Percentiles rank a stretch among this genome's conserved stretches.
Evolutionary conservation across 306 rosid genomes (phyloP).

Genomic region (Lathyrus aphaca): DNA sequence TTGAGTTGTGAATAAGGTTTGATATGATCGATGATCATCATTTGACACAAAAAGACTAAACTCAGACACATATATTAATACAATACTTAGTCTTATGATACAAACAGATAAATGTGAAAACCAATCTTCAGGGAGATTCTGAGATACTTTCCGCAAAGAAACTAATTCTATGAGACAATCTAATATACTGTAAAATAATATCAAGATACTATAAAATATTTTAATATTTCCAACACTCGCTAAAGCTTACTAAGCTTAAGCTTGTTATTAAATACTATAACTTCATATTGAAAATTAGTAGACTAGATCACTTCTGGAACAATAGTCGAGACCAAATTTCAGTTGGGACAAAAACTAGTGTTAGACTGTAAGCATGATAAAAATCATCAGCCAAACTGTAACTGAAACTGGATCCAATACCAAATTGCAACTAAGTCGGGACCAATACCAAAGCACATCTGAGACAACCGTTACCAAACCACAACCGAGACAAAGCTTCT

Average conservation of each 20-base stretch:
- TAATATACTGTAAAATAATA: not conserved
- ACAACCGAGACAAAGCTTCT: not conserved
- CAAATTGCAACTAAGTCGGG: not conserved
- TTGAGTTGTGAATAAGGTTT: not conserved
- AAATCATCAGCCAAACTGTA: not conserved
- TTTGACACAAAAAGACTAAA: not conserved
- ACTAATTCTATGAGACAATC: not conserved
- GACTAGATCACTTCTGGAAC: not conserved
- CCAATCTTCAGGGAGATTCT: constrained; percentile 3
- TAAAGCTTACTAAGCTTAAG: constrained; percentile 6
- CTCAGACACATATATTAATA: not conserved
- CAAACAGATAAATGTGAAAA: not conserved
- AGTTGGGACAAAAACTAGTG: not conserved
- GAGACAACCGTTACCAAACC: not conserved
- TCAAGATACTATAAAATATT: not conserved
- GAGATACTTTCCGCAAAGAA: not conserved
- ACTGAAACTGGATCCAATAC: not conserved
- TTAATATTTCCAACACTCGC: not conserved
- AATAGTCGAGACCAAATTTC: not conserved
- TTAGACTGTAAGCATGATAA: not conserved
- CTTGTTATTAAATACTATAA: not conserved
- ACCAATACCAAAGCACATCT: not conserved
- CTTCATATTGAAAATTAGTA: not conserved
- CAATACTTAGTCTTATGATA: not conserved
- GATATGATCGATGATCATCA: not conserved